Evolutionary conservation across 129 eudicot genomes (phyloP).

Genomic region (Saussurea involucrata): DNA sequence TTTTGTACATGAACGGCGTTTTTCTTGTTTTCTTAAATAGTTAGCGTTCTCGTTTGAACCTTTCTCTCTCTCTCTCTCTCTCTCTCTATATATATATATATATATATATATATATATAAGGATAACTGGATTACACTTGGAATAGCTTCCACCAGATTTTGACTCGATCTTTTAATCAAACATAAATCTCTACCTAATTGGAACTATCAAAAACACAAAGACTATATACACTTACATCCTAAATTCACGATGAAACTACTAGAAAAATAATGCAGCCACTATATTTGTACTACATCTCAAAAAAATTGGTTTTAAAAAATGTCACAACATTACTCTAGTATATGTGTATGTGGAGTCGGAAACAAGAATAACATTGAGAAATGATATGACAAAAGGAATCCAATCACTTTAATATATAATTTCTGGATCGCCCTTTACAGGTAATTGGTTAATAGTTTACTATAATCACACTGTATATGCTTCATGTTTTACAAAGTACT

Average conservation of each 20-base stretch:
- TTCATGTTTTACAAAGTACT: not conserved
- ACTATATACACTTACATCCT: not conserved
- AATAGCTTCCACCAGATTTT: not conserved
- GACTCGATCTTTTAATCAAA: not conserved
- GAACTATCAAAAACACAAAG: not conserved
- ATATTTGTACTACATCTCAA: not conserved
- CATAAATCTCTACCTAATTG: not conserved
- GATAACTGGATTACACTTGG: not conserved
- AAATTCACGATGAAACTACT: not conserved
- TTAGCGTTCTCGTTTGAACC: no score
- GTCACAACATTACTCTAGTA: not conserved
- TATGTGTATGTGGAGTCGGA: not conserved
- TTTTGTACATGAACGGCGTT: no score
- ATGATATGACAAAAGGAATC: not conserved
- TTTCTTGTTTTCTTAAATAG: no score
- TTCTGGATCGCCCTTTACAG: not conserved
- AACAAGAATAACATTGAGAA: not conserved
- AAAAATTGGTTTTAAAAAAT: no score
- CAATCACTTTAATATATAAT: not conserved
- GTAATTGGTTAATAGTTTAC: not conserved
- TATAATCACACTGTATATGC: slow-evolving; percentile 2
- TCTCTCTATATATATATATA: no score
- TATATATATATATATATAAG: not conserved
- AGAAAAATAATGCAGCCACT: not conserved
- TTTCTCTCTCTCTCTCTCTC: no score